Evolutionary conservation across 805 yeast genomes (phyloP), one percentile per base, ranked within the genome.

Genomic region (Cyberlindnera galapagoensis): DNA sequence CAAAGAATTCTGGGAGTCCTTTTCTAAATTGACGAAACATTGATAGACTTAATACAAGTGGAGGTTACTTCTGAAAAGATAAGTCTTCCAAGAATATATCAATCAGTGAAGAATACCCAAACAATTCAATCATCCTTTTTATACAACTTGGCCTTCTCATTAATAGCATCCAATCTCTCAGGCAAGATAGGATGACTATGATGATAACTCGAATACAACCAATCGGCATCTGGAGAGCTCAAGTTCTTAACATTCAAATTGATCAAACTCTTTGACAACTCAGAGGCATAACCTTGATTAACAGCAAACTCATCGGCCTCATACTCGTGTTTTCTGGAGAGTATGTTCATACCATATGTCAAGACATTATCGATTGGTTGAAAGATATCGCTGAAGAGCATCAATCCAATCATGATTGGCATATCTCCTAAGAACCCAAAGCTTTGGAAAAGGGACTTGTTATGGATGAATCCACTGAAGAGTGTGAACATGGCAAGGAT

Each of bases 221-320:
- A 74, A 55, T 92, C 97, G 18, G 92, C 94, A 52, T 81, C 86
- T 65, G 86, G 71, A n/a, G 87, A 72, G 36, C 85, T 69, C 54
- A 92, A 71, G 59, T 92, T 90, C 52, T 86, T 83, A 47, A 76
- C 76, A 51, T 80, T 82, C 42, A 92, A 62, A 42, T 71, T 76
- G 52, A 85, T 79, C 52, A 92, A 70, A 2, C 95, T 78, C 33
- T 63, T 64, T 31, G 81, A 72, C 54, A 92, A 71, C 31, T 76
- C 76, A 20, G 69, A 64, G 7, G 82, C 67, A 54, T 77, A 78
- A 17, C 95, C 95, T 45, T 76, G 71, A 30, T 69, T 64, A 35
- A 76, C 77, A 12, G 97, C 96, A 55, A 71, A 87, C 40, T 69
- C 76, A 57, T 90, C 98, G 12, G 99, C 97, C 61, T 92, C 86